Percentiles rank a stretch among this genome's conserved stretches.
phyloP scores from a whole-genome alignment of 2,329 filamentous ascomycete genomes.

The Elsinoe necatrix region DNA sequence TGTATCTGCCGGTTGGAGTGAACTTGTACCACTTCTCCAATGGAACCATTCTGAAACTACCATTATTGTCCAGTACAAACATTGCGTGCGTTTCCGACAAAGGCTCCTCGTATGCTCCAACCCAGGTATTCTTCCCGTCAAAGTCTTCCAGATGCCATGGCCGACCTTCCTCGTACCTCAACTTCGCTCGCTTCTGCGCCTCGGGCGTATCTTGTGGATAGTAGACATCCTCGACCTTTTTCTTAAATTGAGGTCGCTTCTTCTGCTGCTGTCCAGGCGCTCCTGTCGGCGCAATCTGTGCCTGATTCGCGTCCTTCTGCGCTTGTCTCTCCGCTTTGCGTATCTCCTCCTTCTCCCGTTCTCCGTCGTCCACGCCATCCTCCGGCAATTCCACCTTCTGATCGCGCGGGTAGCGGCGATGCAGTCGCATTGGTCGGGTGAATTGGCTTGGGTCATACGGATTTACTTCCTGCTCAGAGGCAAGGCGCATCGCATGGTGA shows the following conservation, averaged over 20 bases:
- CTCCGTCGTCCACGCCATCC: conserved; percentile 53
- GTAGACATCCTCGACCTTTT: conserved; percentile 80
- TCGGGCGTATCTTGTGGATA: conserved; percentile 67
- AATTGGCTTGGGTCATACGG: conserved; percentile 74
- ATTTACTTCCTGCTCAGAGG: conserved; percentile 42
- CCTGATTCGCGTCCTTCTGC: conserved; percentile 76
- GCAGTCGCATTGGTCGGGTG: conserved; percentile 75
- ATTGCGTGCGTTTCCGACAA: conserved; percentile 75
- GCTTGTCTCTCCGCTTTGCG: conserved; percentile 70
- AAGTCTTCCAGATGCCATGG: conserved; percentile 97
- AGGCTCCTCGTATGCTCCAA: conserved; percentile 81
- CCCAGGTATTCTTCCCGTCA: conserved; percentile 90
- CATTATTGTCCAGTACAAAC: conserved; percentile 62
- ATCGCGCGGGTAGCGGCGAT: conserved; percentile 75
- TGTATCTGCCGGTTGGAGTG: conserved; percentile 53
- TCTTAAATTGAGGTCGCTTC: conserved; percentile 56
- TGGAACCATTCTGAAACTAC: conserved; percentile 73
- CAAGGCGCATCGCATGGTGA: conserved; percentile 77
- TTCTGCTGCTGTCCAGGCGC: conserved; percentile 43
- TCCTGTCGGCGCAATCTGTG: conserved; percentile 81
- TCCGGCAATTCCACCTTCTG: conserved; percentile 44
- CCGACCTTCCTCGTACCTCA: conserved; percentile 85
- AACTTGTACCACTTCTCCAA: conserved; percentile 95
- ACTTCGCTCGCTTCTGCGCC: conserved; percentile 56
- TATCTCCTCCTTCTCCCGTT: conserved; percentile 50